Evolutionary conservation across 2,329 filamentous ascomycete species (phyloP).

Genomic region (Paracamarosporium sp.): DNA sequence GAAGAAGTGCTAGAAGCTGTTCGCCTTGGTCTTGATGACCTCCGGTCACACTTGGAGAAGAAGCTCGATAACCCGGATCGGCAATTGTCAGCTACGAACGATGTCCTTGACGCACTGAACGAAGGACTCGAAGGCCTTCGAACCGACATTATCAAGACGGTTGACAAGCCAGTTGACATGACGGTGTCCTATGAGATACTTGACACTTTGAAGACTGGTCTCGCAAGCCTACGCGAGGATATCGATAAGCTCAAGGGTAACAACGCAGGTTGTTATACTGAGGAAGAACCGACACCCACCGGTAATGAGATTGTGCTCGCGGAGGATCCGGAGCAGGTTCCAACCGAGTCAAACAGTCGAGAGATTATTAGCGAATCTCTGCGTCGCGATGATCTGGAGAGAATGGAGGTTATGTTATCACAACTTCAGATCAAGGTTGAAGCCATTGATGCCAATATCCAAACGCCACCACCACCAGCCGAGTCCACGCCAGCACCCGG

Average conservation of each 20-base stretch:
- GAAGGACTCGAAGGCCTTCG: conserved; percentile 78
- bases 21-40: conserved; percentile 57
- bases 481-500: conserved; percentile 44
- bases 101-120: conserved; percentile 67
- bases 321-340: conserved; percentile 51
- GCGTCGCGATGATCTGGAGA: conserved; percentile 78
- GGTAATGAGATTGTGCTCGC: conserved; percentile 60
- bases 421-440: conserved; percentile 87
- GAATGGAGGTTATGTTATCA: conserved; percentile 81
- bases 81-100: conserved; percentile 60
- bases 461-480: conserved; percentile 52
- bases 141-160: conserved; percentile 74
- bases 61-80: conserved; percentile 62
- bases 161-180: conserved; percentile 80
- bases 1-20: conserved; percentile 58
- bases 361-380: conserved; percentile 55
- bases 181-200: conserved; percentile 89
- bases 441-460: conserved; percentile 66
- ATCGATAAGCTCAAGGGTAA: conserved; percentile 77
- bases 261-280: conserved; percentile 50
- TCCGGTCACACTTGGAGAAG: conserved; percentile 57
- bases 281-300: conserved; percentile 58
- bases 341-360: conserved; percentile 48
- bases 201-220: conserved; percentile 82
- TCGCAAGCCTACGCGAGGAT: conserved; percentile 77